phyloP scores from a whole-genome alignment of 768 basidiomycete genomes.

The Clavulina sp. region DNA sequence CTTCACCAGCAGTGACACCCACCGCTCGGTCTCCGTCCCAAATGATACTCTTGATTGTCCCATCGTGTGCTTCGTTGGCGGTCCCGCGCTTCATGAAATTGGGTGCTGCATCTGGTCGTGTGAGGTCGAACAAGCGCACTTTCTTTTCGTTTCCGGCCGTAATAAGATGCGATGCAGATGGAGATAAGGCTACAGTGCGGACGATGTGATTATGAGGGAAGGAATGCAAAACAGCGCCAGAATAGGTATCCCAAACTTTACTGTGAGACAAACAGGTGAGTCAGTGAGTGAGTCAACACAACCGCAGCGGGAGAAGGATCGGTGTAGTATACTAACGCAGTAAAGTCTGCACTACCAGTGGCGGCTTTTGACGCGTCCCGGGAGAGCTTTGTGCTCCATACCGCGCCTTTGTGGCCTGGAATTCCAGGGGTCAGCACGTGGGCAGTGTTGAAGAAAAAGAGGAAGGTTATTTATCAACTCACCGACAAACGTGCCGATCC shows the following conservation, averaged over 20 bases:
- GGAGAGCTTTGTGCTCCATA: slow-evolving; percentile 91
- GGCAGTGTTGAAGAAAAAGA: slow-evolving; percentile 21
- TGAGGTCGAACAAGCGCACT: slow-evolving; percentile 84
- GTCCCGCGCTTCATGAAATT: slow-evolving; percentile 53
- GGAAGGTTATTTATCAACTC: slow-evolving; percentile 7
- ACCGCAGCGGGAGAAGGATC: not conserved
- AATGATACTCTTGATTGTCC: slow-evolving; percentile 80
- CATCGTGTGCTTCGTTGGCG: slow-evolving; percentile 53
- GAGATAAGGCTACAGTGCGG: slow-evolving; percentile 79
- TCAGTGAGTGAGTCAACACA: not conserved
- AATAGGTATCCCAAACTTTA: slow-evolving; percentile 92
- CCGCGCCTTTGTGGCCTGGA: slow-evolving; percentile 53
- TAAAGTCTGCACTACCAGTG: slow-evolving; percentile 91
- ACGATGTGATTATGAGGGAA: slow-evolving; percentile 98
- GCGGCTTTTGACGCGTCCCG: slow-evolving; percentile 72
- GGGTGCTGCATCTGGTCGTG: slow-evolving; percentile 71
- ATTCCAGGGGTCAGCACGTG: slow-evolving; percentile 37
- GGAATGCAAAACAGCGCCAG: slow-evolving; percentile 77
- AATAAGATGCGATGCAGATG: slow-evolving; percentile 47
- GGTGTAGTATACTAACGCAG: slow-evolving; percentile 56
- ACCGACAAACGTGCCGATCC: slow-evolving; percentile 60
- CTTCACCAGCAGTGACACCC: slow-evolving; percentile 82
- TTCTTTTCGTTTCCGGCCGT: slow-evolving; percentile 97
- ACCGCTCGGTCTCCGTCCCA: slow-evolving; percentile 74
- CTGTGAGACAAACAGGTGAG: slow-evolving; percentile 23